Conservation (phyloP, 2,329 filamentous ascomycete genomes). For the Eurotiales sp. region DNA sequence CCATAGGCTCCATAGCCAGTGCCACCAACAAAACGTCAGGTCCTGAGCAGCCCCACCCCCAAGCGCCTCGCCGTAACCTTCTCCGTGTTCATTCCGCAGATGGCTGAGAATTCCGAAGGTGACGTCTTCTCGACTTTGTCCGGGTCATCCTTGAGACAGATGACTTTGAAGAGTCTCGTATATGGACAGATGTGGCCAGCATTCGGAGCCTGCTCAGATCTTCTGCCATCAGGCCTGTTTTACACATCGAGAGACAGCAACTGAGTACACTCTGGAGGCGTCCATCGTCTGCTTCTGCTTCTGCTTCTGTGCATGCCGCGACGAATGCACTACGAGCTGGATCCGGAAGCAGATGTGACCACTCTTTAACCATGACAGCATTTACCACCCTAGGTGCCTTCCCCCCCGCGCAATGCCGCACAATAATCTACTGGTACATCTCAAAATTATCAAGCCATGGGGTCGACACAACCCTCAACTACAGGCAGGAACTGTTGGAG, state of each 20-base stretch:
- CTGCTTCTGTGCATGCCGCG: conserved; percentile 10
- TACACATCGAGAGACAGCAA: conserved; percentile 10
- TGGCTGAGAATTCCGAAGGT: conserved; percentile 3
- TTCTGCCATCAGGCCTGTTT: conserved; percentile 9
- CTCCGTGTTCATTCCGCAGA: conserved; percentile 11
- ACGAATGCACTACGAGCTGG: conserved; percentile 7
- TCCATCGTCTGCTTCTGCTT: conserved; percentile 6
- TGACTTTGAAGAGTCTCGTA: conserved; percentile 9
- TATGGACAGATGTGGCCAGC: conserved; percentile 1
- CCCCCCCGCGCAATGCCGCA: too few relatives aligned
- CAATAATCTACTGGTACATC: conserved; percentile 35
- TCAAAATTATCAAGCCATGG: conserved; percentile 27
- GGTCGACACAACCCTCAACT: conserved; percentile 17
- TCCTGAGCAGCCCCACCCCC: too few relatives aligned
- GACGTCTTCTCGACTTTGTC: not conserved
- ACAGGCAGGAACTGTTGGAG: conserved; percentile 18
- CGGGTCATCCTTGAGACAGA: not conserved
- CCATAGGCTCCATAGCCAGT: too few relatives aligned
- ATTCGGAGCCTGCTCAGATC: conserved; percentile 11
- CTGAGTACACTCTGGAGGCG: conserved; percentile 8
- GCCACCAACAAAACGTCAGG: too few relatives aligned
- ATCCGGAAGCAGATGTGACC: conserved; percentile 7
- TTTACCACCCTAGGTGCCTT: not conserved
- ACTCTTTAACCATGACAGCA: conserved; percentile 7
- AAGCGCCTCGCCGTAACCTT: too few relatives aligned